Conservation (phyloP, 148 eudicot genomes). For the Amaranthus hypochondriacus region DNA sequence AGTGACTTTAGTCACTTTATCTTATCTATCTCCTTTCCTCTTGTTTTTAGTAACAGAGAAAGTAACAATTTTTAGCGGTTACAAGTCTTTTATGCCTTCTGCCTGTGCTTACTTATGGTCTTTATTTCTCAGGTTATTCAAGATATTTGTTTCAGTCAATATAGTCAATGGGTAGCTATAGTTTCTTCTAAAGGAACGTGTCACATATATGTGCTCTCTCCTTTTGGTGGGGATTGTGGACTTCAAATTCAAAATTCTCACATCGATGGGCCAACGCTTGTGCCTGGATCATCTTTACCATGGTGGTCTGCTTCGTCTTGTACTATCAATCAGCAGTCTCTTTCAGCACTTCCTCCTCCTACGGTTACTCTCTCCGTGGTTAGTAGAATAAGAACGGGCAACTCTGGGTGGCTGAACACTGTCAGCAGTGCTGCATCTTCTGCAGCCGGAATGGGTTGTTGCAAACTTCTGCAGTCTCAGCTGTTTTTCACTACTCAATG, state of each 20-base stretch:
- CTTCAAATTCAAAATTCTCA: conserved; percentile 53
- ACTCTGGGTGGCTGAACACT: conserved; percentile 86
- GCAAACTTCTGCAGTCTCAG: conserved; percentile 76
- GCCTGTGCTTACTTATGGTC: not conserved
- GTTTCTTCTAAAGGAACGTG: conserved; percentile 90
- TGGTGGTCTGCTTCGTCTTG: conserved; percentile 88
- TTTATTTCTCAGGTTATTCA: conserved; percentile 70
- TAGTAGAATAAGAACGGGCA: conserved; percentile 72
- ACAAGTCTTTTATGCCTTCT: not conserved
- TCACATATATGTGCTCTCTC: conserved; percentile 81
- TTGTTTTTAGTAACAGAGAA: not conserved
- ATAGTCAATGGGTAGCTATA: conserved; percentile 94
- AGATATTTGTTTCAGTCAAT: conserved; percentile 91
- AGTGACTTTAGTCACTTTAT: not conserved
- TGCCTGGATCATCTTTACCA: conserved; percentile 56
- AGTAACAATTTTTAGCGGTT: not conserved
- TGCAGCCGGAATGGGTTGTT: conserved; percentile 75
- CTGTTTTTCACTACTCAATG: conserved; percentile 63
- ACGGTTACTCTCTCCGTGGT: conserved; percentile 73
- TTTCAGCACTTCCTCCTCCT: conserved; percentile 55
- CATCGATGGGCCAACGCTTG: conserved; percentile 48
- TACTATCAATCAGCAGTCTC: conserved; percentile 43
- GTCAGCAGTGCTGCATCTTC: conserved; percentile 96
- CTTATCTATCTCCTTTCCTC: not conserved
- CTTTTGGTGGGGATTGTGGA: conserved; percentile 84